Evolutionary conservation across 2,329 filamentous ascomycete species (phyloP), one percentile per base, ranked within the genome.

Genomic region (Verticillium klebahnii): DNA sequence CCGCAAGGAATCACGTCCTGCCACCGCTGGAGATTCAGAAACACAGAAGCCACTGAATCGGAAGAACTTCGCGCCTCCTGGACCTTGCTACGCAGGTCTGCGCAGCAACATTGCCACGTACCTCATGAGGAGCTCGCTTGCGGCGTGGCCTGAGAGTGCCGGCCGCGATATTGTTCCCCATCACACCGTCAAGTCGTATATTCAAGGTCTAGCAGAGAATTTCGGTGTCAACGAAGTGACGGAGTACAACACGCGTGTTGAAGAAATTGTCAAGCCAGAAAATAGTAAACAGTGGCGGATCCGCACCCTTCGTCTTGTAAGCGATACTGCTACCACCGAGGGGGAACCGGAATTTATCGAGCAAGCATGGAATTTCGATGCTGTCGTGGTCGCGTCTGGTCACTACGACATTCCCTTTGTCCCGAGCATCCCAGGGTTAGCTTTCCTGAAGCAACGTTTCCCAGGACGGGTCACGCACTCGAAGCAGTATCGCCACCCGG

Each of bases 21-120:
- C 55, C 5, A n/a, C 19, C n/a, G 7, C 11, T 32, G 3, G 17
- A 15, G 14, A 6, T 11, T 8, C 11, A 56, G 25, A 56, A 4
- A 11, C 3, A 9, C 17, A 37, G 31, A 15, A 32, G 17, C 12
- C 8, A 4, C 7, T 57, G 7, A 23, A 8, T 25, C 19, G 45
- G 19, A 52, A 52, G 9, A 11, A 9, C 2, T 70, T 68, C 40
- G 65, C 69, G 2, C 70, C 69, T 2, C 73, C 71, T 0, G 73
- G 72, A 0, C 75, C 92, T 80, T 77, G 84, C 82, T 75, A 83
- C 62, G 73, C 72, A 5, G 81, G 82, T 2, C 75, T 93, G 8
- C 88, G 88, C 69, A 92, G 90, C 39, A 95, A 94, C 68, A 89
- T 93, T 3, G 89, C 90, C 0, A 86, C 88, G n/a, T 79, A 71